A percentile compares a stretch with the other conserved stretches of the same genome.
Conservation (phyloP, 208 protist species). For the Herpetomonas muscarum region DNA sequence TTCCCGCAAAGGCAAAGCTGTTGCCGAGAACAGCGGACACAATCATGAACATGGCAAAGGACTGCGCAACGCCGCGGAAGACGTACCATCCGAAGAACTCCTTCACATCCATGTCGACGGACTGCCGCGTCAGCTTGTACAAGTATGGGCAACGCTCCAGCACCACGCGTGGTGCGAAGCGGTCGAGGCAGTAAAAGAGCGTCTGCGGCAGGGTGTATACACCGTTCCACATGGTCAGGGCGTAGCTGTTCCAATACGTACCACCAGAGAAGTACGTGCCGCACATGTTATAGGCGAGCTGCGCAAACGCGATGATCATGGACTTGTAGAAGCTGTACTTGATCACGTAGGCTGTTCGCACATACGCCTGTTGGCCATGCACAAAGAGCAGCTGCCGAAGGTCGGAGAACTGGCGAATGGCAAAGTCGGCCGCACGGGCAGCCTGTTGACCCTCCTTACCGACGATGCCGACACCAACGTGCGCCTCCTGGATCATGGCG, state of each 20-base stretch:
- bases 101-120: constrained; percentile 39
- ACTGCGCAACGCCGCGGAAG: constrained; percentile 70
- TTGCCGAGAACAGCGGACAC: constrained; percentile 31
- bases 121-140: constrained; percentile 65
- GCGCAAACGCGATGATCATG: constrained; percentile 92
- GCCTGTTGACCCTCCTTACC: constrained; percentile 94
- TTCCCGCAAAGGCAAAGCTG: constrained; percentile 25
- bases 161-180: constrained; percentile 63
- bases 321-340: constrained; percentile 99
- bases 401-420: constrained; percentile 90
- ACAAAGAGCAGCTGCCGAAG: constrained; percentile 91
- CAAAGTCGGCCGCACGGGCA: constrained; percentile 92
- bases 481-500: constrained; percentile 93
- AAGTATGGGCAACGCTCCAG: constrained; percentile 66
- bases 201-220: constrained; percentile 88
- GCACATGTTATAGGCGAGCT: constrained; percentile 84
- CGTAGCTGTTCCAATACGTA: constrained; percentile 91
- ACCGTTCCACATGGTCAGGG: constrained; percentile 89
- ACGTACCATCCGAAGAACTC: constrained; percentile 80
- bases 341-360: constrained; percentile 89
- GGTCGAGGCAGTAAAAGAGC: constrained; percentile 88
- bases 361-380: constrained; percentile 93
- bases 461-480: constrained; percentile 90
- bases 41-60: constrained; percentile 57
- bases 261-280: constrained; percentile 67